Evolutionary conservation across 306 rosid species (phyloP), one percentile per base, ranked within the genome.

Genomic region (Bauhinia variegata): DNA sequence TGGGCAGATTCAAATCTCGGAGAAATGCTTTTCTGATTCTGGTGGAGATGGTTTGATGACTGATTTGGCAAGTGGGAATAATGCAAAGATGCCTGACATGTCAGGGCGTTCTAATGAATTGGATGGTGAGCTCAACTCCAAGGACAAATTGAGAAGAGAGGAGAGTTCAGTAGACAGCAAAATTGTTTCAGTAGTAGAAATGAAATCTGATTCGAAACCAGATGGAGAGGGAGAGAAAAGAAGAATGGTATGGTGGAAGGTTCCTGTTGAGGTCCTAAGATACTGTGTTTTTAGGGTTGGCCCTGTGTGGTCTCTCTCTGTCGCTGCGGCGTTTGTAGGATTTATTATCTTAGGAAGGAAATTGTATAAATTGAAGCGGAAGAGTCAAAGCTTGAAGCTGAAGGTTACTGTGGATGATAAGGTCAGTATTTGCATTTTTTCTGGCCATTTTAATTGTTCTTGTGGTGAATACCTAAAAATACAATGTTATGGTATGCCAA

Each of bases 361-460:
- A 57, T 49, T 90, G 61, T 86, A 82, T 66, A 88, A 74, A 75
- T 81, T 93, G 86, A 90, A 83, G 87, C 74, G 84, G 69, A 93
- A 80, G 89, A 88, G 71, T 52, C 99, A 76, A 28, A 68, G 83
- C 69, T 71, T 93, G 80, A 92, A 85, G 75, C 86, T 90, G 74
- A 90, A 90, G 79, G 90, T 93, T 57, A 85, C 93, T 23, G 66
- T 90, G 48, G 97, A 90, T 72, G 99, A 88, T 75, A 93, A 93
- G 96, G 99, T 93, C 49, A 36, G 82, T 76, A 36, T n/a, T 67
- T 71, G 61, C 52, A 0, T 56, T 23, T 23, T 3, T 11, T 61
- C 23, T 19, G 13, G 5, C 71, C 11, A 5, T 33, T 44, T 41
- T 18, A 15, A 4, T 47, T 53, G 0, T 8, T 42, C 57, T 23